Base-by-base conservation (phyloP, 2,329 filamentous ascomycete species). In the Monosporascus sp. region DNA sequence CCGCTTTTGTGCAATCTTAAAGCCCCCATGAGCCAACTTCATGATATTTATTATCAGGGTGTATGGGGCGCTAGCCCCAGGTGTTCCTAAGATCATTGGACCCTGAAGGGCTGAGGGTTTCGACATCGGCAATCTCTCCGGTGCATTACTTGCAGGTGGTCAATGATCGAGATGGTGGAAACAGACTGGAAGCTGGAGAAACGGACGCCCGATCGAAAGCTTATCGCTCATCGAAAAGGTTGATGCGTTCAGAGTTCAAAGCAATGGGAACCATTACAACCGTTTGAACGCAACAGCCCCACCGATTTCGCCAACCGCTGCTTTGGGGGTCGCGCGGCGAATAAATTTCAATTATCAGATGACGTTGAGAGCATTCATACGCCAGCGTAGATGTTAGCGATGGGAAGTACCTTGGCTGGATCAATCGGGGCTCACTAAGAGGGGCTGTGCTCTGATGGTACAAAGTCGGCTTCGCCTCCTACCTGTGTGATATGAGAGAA, bases 1-100 rank as follows among this genome's bases (percentile, higher is more conserved):
- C 43, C 43, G 43, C 43, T 46, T 46, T n/a, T 46, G 26, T 46
- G n/a, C 43, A 46, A 46, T 46, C n/a, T 46, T 46, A 26, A 31
- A 31, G n/a, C 43, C 17, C 43, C 17, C 43, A 46, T 27, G 43
- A 19, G 8, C 43, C 43, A 9, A 11, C 31, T 34, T 34, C 11
- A 14, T 34, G 31, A 14, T 34, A 14, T 34, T 34, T 34, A 34
- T 34, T 5, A 34, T 34, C 31, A 14, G 27, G 31, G 31, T 31
- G 27, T 34, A 34, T 34, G 26, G 43, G 40, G 43, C 43, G 22
- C 43, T 46, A 26, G 24, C 14, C 3, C n/a, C 43, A 31, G 3
- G n/a, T 14, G 14, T 16, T 20, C 22, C 43, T 14, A 26, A 45
- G 22, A 24, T 45, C 43, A 22, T 45, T 20, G n/a, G 43, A 8